phyloP scores from a whole-genome alignment of 352 stramenopile genomes.

The Phytophthora sp. region DNA sequence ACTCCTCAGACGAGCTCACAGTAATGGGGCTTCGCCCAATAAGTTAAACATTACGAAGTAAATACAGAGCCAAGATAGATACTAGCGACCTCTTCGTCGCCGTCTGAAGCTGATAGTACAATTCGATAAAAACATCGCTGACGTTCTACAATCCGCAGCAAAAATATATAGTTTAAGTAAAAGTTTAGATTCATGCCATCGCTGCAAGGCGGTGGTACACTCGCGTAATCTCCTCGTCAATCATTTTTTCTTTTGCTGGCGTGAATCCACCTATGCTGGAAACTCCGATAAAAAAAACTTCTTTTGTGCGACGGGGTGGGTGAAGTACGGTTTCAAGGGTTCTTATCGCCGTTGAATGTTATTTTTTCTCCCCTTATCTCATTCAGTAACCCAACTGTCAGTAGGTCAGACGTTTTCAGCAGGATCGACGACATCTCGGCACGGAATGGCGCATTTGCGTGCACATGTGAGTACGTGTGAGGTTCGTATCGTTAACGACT shows the following conservation, averaged over 20 bases:
- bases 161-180: not conserved
- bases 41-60: not conserved
- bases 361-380: not conserved
- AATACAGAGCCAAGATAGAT: not conserved
- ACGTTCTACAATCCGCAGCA: constrained; percentile 18
- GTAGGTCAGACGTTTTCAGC: not conserved
- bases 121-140: constrained; percentile 7
- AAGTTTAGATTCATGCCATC: not conserved
- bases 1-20: no score
- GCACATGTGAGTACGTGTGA: not conserved
- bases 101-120: constrained; percentile 12
- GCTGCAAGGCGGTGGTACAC: constrained; percentile 1
- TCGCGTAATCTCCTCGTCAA: not conserved
- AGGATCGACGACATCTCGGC: constrained; percentile 2
- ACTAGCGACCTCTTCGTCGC: constrained; percentile 14
- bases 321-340: constrained; percentile 2
- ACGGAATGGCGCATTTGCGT: not conserved
- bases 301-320: constrained; percentile 11
- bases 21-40: no score
- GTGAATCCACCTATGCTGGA: not conserved
- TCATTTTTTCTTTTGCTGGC: constrained; percentile 9
- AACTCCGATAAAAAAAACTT: not conserved
- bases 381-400: constrained; percentile 1
- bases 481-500: not conserved
- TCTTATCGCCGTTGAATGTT: constrained; percentile 8